Conservation (phyloP, 2,329 filamentous ascomycete species). For the Botryotinia narcissicola region DNA sequence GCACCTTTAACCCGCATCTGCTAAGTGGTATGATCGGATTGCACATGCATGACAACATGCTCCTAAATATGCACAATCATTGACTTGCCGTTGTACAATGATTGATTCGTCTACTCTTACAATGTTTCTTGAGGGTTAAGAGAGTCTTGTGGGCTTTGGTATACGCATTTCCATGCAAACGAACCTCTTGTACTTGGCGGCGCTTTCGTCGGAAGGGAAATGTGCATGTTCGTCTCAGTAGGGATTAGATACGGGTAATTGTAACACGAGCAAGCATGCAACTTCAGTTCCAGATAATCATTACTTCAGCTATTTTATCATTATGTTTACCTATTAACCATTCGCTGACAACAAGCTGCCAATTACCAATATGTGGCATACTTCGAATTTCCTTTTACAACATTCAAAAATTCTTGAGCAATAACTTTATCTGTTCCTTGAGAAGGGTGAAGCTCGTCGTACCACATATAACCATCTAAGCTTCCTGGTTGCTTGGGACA, state of each 20-base stretch:
- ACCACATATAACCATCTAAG: slow-evolving; percentile 67
- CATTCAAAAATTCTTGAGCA: slow-evolving; percentile 54
- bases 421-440: slow-evolving; percentile 59
- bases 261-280: background rate
- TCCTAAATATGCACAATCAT: background rate
- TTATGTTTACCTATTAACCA: background rate
- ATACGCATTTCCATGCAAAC: background rate
- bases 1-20: background rate
- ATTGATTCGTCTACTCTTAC: background rate
- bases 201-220: slow-evolving; percentile 9
- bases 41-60: background rate
- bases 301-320: background rate
- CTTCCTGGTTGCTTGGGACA: slow-evolving; percentile 42
- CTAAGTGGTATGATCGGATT: background rate
- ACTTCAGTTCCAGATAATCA: background rate
- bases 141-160: background rate
- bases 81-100: background rate
- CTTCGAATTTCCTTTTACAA: slow-evolving; percentile 47
- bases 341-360: background rate
- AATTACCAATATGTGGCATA: slow-evolving; percentile 39
- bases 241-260: background rate
- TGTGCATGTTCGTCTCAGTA: slow-evolving; percentile 1
- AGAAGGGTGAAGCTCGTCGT: slow-evolving; percentile 70
- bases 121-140: background rate
- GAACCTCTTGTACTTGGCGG: background rate